Conservation (phyloP, 139 green algal species). For the Protoeuglena noctilucae region DNA sequence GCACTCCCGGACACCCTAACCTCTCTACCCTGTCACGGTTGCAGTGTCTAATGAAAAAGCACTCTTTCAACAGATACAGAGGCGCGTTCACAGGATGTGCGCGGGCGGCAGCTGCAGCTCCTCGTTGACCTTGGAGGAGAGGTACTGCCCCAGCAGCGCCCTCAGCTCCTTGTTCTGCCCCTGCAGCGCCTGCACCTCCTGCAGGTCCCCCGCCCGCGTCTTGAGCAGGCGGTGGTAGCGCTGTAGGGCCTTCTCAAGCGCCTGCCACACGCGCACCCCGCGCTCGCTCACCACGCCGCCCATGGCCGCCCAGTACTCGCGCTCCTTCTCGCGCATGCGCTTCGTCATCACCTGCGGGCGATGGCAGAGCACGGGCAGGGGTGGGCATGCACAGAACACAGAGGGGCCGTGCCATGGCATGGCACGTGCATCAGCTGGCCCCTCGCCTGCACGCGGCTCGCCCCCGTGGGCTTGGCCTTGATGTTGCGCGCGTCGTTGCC, state of each 20-base stretch:
- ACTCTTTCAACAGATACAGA: too few relatives aligned
- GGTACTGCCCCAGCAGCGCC: conserved; percentile 56
- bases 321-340: conserved; percentile 7
- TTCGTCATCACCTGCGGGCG: conserved; percentile 1
- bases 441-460: not conserved
- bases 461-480: not conserved
- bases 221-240: conserved; percentile 44
- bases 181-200: conserved; percentile 34
- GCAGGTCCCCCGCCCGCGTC: conserved; percentile 18
- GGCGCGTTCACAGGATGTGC: not conserved
- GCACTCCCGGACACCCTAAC: too few relatives aligned
- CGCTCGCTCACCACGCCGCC: conserved; percentile 25
- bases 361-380: too few relatives aligned
- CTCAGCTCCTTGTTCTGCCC: conserved; percentile 57
- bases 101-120: conserved; percentile 45
- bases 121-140: conserved; percentile 44
- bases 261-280: conserved; percentile 37
- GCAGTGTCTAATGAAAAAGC: too few relatives aligned
- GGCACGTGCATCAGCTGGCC: not conserved
- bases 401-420: not conserved
- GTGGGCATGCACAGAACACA: too few relatives aligned
- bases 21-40: too few relatives aligned
- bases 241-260: conserved; percentile 45
- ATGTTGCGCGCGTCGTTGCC: not conserved
- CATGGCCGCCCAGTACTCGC: conserved; percentile 33